Conservation (phyloP, 768 basidiomycete species). For the Cyclocybe cylindracea region DNA sequence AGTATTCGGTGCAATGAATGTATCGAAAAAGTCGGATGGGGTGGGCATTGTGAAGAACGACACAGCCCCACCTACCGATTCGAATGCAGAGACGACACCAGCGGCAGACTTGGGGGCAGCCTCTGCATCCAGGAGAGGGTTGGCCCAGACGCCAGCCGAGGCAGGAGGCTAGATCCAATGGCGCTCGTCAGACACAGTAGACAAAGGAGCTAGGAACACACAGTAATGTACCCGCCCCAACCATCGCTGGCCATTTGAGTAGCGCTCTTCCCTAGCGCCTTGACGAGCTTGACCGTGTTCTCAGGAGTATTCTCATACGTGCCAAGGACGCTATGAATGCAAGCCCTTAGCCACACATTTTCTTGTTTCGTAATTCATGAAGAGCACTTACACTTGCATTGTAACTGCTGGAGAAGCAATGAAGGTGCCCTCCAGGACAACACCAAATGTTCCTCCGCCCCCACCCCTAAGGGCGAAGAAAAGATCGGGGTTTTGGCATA, state of each 20-base stretch:
- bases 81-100: conserved; percentile 1
- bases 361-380: background rate
- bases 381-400: conserved; percentile 13
- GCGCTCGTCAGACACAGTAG: too few species aligned
- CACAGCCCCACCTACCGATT: conserved; percentile 2
- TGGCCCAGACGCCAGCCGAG: conserved; percentile 3
- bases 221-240: conserved; percentile 40
- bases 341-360: too few species aligned
- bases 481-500: conserved; percentile 43
- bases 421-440: conserved; percentile 27
- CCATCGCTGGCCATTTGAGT: conserved; percentile 43
- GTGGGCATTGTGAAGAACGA: conserved; percentile 1
- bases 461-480: conserved; percentile 49
- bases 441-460: conserved; percentile 42
- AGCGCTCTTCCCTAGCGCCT: conserved; percentile 3
- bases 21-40: too few species aligned
- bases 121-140: background rate
- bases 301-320: background rate
- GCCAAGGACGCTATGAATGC: background rate
- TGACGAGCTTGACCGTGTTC: background rate
- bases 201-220: background rate
- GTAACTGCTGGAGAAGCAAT: conserved; percentile 14
- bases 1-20: too few species aligned
- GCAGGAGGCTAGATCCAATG: background rate
- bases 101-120: conserved; percentile 4